phyloP scores from a whole-genome alignment of 2,329 filamentous ascomycete genomes.

The Coniochaeta prunicola region DNA sequence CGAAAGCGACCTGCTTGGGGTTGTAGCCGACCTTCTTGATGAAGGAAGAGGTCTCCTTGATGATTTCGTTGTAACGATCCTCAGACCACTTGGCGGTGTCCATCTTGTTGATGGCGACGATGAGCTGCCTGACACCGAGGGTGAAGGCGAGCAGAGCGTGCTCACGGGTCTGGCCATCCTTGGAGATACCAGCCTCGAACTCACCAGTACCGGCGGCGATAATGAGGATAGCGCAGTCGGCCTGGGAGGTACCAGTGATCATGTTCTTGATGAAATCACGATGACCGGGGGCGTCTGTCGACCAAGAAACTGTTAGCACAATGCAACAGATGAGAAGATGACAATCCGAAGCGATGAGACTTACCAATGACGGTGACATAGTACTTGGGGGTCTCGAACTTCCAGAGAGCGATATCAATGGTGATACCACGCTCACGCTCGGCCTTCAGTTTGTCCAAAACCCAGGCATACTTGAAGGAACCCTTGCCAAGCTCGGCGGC shows the following conservation, averaged over 20 bases:
- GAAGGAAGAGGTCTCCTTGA: conserved; percentile 99
- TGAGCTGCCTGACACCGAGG: conserved; percentile 99
- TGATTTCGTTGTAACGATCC: conserved; percentile 95
- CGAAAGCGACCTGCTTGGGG: conserved; percentile 97
- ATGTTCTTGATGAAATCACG: conserved; percentile 99
- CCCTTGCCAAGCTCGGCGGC: conserved; percentile 98
- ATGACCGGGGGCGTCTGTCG: conserved; percentile 87
- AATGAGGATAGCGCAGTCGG: conserved; percentile 99
- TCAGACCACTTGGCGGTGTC: conserved; percentile 99
- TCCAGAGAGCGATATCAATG: conserved; percentile 99
- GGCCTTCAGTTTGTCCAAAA: conserved; percentile 99
- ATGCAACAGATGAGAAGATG: not conserved
- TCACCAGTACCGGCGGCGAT: conserved; percentile 99
- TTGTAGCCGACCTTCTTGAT: conserved; percentile 99
- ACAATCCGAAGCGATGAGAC: conserved; percentile 21
- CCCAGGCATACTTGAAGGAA: conserved; percentile 99
- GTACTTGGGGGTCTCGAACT: conserved; percentile 99
- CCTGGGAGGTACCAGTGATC: conserved; percentile 99
- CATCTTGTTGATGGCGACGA: conserved; percentile 99
- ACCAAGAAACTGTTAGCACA: conserved; percentile 11
- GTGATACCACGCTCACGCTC: conserved; percentile 99
- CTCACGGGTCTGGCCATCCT: conserved; percentile 99
- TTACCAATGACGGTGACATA: conserved; percentile 95
- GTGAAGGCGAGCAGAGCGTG: conserved; percentile 99
- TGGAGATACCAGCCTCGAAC: conserved; percentile 99